phyloP scores from a whole-genome alignment of 805 yeast genomes.

The Blastobotrys peoriensis region DNA sequence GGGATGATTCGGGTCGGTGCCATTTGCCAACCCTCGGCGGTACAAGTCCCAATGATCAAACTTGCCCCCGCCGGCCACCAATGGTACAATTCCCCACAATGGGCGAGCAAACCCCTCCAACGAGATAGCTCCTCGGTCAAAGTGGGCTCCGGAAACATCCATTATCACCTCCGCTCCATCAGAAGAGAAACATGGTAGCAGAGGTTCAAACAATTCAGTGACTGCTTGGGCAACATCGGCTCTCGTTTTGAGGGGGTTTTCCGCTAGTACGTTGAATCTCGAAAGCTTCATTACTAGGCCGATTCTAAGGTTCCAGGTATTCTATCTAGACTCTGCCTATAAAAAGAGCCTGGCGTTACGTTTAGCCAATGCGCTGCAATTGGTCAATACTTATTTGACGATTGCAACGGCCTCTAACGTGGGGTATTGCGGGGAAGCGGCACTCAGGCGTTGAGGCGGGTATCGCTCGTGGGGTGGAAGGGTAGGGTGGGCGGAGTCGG shows the following conservation, averaged over 20 bases:
- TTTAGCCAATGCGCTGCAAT: no score
- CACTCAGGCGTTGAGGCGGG: no score
- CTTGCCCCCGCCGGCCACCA: constrained; percentile 20
- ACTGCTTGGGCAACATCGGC: constrained; percentile 15
- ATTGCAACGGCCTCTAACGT: no score
- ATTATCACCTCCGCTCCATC: constrained; percentile 18
- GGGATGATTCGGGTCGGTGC: constrained; percentile 25
- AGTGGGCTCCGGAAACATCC: constrained; percentile 25
- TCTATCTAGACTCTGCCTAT: no score
- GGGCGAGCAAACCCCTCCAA: constrained; percentile 30
- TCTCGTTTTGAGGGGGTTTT: constrained; percentile 12
- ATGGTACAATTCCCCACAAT: constrained; percentile 30
- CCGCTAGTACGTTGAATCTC: constrained; percentile 3
- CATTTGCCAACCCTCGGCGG: constrained; percentile 25
- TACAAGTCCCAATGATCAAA: constrained; percentile 25
- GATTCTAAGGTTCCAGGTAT: no score
- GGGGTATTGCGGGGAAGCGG: no score
- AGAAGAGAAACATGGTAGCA: constrained; percentile 13
- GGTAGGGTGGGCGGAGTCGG: no score
- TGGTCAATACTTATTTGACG: no score
- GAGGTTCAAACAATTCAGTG: constrained; percentile 12
- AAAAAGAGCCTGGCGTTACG: no score
- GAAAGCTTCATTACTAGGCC: no score
- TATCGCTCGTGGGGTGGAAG: no score
- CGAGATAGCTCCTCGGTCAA: constrained; percentile 22